Percentiles rank a stretch among this genome's conserved stretches.
Evolutionary conservation across 164 flowering plant species (phyloP).

Genomic region (Kalanchoe fedtschenkoi): DNA sequence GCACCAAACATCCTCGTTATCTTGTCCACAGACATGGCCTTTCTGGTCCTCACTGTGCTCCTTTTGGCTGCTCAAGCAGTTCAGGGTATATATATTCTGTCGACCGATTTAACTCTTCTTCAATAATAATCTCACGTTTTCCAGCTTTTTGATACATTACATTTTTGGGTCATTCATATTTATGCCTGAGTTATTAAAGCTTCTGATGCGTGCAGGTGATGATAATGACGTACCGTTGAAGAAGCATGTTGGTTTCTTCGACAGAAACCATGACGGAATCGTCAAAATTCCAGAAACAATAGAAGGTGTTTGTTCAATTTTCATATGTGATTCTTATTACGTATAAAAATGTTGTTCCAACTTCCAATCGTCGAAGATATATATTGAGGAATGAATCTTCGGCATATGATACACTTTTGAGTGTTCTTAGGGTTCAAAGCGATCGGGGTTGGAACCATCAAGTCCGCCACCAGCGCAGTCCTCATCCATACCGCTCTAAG

Average conservation of each 20-base stretch:
- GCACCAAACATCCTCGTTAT: background rate
- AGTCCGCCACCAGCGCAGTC: background rate
- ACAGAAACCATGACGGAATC: constrained; percentile 1
- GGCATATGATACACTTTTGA: too few species aligned
- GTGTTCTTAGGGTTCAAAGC: background rate
- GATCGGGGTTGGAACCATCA: background rate
- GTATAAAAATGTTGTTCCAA: too few species aligned
- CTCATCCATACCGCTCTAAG: background rate
- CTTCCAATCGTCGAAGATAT: too few species aligned
- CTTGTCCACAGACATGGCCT: background rate
- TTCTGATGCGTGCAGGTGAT: background rate
- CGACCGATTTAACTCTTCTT: too few species aligned
- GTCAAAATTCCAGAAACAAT: background rate
- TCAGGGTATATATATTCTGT: background rate
- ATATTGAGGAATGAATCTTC: too few species aligned
- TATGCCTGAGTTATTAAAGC: too few species aligned
- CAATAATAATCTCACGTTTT: too few species aligned
- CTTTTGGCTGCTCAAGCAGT: background rate
- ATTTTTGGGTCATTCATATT: too few species aligned
- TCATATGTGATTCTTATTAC: background rate
- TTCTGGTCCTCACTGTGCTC: background rate
- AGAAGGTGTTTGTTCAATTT: background rate
- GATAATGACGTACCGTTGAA: background rate
- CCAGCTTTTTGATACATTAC: too few species aligned
- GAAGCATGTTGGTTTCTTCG: constrained; percentile 1